Base-by-base conservation (phyloP, 2,329 filamentous ascomycete genomes). In the Graphilbum ipis-grandicollis region DNA sequence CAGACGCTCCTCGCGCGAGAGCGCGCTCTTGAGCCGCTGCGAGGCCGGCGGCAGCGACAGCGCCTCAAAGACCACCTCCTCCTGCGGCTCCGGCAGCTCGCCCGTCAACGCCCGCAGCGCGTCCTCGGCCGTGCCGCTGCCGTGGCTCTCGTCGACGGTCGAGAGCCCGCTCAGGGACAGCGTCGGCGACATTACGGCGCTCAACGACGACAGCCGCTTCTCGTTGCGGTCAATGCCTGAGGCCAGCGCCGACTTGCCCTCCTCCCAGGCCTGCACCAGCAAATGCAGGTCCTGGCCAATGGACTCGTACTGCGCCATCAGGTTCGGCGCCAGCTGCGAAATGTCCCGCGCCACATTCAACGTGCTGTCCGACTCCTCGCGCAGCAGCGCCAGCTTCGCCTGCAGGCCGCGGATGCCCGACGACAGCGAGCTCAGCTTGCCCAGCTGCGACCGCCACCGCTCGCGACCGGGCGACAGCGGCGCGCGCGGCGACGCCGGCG, bases 231-330 rank as follows among this genome's bases (percentile, higher is more conserved):
- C 79, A 49, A 93, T 79, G 46, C 80, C 86, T 38, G 75, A 72
- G 33, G 83, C 75, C 36, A 98, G 63, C 6, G 83, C 76, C n/a
- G 77, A 71, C 54, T 81, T 88, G 35, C 88, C 90, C 36, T 79
- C 71, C 48, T 92, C 83, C 86, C 86, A 93, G 44, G 84, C 80
- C 43, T 79, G 68, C 56, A 86, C 74, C 35, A 93, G 60, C 31
- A 77, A 71, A 52, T 79, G 79, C 32, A 98, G 66, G 50, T 98
- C 90, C 19, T 76, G 66, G 3, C 90, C 90, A 44, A 98, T 92
- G 5, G 85, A 88, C 39, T 98, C 90, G 55, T 96, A 98, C 50
- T 96, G 90, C 18, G 75, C 60, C 66, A 93, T 77, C 29, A 96
- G 66, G 43, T 75, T 76, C 1, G 77, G 70, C 1, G 81, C 83